Base-by-base conservation (phyloP, 148 eudicot species). In the Salicornia ramosissima region DNA sequence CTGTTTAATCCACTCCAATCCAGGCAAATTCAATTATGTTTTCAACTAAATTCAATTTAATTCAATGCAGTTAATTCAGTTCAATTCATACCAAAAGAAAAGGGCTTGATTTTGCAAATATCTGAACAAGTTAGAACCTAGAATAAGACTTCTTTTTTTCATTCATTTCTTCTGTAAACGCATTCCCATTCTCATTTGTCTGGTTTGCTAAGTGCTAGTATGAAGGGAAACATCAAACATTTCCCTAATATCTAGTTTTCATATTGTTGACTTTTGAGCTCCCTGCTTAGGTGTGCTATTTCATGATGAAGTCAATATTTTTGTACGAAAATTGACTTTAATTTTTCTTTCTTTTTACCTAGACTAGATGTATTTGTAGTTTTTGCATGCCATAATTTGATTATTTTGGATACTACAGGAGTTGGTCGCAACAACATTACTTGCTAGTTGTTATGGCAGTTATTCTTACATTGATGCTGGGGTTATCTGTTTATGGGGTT, bases 381-480 rank as follows among this genome's bases (percentile, higher is more conserved):
- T 30, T 64, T 12, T 55, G 14, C 65, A 28, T 16, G 7, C 10
- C 25, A 13, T 52, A 28, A 51, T 56, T 31, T 25, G 10, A 22
- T 52, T 73, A 21, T 73, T 74, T 13, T 34, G 25, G 25, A 74
- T 75, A 65, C 49, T 73, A 70, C 90, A 93, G 95, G 86, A 80
- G 80, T 16, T 88, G 92, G 92, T 80, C 86, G 95, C 79, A 85
- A 65, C 86, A 71, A 60, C 89, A 87, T 66, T 79, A 86, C 80
- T 30, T 81, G 68, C 75, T 70, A 28, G 70, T 86, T 36, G 73
- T 90, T 14, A 77, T 81, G 80, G 74, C 79, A 18, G 49, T 86
- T 18, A 47, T 83, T 26, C 70, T 78, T 39, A 69, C 80, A 39
- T 50, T 86, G 47, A 66, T 85, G 71, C 16, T 84, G 65, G 92